These are phyloP conservation scores for Gracilaria vermiculophylla DNA, from an alignment of 23 red algal genomes.

Conservation along the genomic window DNA sequence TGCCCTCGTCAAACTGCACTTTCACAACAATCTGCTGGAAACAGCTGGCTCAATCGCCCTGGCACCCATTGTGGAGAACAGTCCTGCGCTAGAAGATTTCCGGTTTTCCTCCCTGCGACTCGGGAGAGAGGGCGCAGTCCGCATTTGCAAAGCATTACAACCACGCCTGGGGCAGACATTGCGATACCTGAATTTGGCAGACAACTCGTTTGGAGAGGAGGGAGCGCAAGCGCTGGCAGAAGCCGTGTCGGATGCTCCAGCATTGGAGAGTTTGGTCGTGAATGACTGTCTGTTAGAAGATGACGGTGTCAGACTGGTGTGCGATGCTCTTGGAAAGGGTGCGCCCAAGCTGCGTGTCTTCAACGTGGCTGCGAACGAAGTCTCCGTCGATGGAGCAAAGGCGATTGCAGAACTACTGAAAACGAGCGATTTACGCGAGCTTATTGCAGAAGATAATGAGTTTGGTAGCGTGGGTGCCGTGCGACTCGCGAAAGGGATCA, in stretches of 20 bases:
- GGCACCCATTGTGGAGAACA: constrained; percentile 76
- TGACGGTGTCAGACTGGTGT: constrained; percentile 56
- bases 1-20: constrained; percentile 51
- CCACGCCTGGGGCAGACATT: constrained; percentile 38
- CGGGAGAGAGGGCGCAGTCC: constrained; percentile 47
- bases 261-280: constrained; percentile 68
- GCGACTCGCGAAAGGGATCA: constrained; percentile 58
- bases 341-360: constrained; percentile 61
- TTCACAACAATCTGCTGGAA: constrained; percentile 92
- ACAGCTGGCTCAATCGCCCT: constrained; percentile 72
- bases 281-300: constrained; percentile 70
- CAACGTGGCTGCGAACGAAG: constrained; percentile 85
- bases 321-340: constrained; percentile 36
- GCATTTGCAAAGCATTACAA: constrained; percentile 54
- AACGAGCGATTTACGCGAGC: constrained; percentile 7
- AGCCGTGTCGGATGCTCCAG: constrained; percentile 29
- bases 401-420: constrained; percentile 41
- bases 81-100: constrained; percentile 69
- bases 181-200: constrained; percentile 72
- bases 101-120: constrained; percentile 76
- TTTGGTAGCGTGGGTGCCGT: constrained; percentile 69
- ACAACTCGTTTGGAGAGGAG: constrained; percentile 80
- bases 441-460: constrained; percentile 87
- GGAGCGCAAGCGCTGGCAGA: constrained; percentile 70
- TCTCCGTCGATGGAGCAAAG: constrained; percentile 37